These are phyloP conservation scores for Hemileccinum rubropunctum DNA, from an alignment of 768 basidiomycete genomes.

Conservation along the genomic window DNA sequence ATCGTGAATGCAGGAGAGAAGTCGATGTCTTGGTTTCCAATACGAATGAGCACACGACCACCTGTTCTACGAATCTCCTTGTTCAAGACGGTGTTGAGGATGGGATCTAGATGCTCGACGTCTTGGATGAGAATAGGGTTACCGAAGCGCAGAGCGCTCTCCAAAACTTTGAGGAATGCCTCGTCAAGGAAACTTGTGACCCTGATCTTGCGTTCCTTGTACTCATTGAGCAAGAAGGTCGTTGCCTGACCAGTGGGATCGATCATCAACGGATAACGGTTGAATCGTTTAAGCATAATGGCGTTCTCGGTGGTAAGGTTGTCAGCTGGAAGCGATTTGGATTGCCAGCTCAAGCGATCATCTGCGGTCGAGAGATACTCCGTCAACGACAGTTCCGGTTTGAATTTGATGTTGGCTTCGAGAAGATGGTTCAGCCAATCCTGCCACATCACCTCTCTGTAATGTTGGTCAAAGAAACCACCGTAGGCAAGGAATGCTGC, in stretches of 20 bases:
- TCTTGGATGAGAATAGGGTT: constrained; percentile 97
- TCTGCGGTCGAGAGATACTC: constrained; percentile 98
- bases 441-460: constrained; percentile 96
- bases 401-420: constrained; percentile 90
- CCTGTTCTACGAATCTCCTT: constrained; percentile 94
- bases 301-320: constrained; percentile 97
- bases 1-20: constrained; percentile 99
- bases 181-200: constrained; percentile 99
- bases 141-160: constrained; percentile 98
- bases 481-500: constrained; percentile 96
- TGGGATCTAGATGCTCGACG: constrained; percentile 96
- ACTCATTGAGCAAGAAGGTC: constrained; percentile 89
- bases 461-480: constrained; percentile 98
- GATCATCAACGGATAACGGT: constrained; percentile 95
- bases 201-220: constrained; percentile 94
- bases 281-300: constrained; percentile 99
- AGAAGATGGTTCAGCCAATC: constrained; percentile 88
- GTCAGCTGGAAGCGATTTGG: constrained; percentile 92
- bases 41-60: constrained; percentile 93
- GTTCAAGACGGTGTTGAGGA: constrained; percentile 95
- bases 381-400: constrained; percentile 85
- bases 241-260: constrained; percentile 99
- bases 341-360: constrained; percentile 93
- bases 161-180: constrained; percentile 96
- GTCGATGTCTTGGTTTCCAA: constrained; percentile 98